Conservation (phyloP, 768 basidiomycete species). For the Boletus reticulatus region DNA sequence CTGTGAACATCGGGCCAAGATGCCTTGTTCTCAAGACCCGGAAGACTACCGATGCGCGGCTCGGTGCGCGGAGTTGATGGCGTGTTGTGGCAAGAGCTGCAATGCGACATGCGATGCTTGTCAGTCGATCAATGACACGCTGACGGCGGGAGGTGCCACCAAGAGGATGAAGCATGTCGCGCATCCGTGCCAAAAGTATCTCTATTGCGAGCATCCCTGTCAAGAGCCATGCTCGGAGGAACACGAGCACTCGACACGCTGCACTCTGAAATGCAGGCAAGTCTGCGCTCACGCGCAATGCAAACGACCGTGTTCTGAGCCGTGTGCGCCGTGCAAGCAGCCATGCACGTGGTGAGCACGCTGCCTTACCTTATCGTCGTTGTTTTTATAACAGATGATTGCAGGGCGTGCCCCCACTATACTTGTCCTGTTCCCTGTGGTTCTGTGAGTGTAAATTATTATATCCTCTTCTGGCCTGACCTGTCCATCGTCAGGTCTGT, state of each 20-base stretch:
- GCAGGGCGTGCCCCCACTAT: constrained; percentile 53
- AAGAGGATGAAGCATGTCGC: constrained; percentile 35
- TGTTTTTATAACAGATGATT: constrained; percentile 1
- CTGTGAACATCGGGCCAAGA: constrained; percentile 52
- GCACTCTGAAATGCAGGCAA: constrained; percentile 50
- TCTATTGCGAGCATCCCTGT: constrained; percentile 61
- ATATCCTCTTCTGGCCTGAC: background rate
- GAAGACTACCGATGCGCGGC: constrained; percentile 37
- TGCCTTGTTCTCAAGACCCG: constrained; percentile 49
- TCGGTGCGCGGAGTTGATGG: constrained; percentile 43
- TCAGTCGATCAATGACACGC: constrained; percentile 27
- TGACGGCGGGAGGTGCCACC: constrained; percentile 2
- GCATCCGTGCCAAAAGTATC: constrained; percentile 49
- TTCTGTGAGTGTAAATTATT: constrained; percentile 45
- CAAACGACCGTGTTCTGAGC: constrained; percentile 43
- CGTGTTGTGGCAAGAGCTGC: constrained; percentile 55
- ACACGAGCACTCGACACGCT: constrained; percentile 48
- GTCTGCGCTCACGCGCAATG: constrained; percentile 54
- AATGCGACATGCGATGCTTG: constrained; percentile 48
- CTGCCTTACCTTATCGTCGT: background rate
- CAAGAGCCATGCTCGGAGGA: constrained; percentile 44
- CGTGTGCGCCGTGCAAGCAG: constrained; percentile 63
- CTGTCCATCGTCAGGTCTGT: constrained; percentile 46
- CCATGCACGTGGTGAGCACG: constrained; percentile 51
- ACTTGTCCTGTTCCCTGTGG: constrained; percentile 64